A percentile compares a stretch with the other conserved stretches of the same genome.
Evolutionary conservation across 352 stramenopile genomes (phyloP).

Genomic region (Elongisporangium undulatum): DNA sequence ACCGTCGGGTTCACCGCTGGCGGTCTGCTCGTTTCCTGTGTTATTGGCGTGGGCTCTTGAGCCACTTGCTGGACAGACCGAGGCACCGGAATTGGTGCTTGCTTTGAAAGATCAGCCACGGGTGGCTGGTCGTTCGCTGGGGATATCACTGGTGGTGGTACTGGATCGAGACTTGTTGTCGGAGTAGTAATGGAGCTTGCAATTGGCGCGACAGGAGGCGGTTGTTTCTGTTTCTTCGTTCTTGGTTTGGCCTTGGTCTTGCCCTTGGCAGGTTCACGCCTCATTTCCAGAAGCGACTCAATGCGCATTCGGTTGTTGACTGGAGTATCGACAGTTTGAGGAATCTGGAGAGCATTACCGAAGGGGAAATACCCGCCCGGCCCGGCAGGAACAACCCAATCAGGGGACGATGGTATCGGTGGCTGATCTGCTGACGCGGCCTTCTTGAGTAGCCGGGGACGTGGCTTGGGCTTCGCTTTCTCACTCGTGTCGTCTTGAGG

Average conservation of each 20-base stretch:
- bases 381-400: background rate
- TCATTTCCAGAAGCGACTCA: background rate
- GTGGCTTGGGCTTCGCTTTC: background rate
- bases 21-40: background rate
- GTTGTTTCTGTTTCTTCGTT: background rate
- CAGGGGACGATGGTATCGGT: background rate
- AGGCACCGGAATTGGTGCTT: background rate
- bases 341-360: background rate
- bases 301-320: background rate
- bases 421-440: background rate
- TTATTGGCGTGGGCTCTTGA: background rate
- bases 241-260: background rate
- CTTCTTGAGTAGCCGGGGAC: background rate
- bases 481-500: background rate
- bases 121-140: background rate
- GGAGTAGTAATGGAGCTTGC: background rate
- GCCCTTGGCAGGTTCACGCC: background rate
- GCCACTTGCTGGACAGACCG: no score
- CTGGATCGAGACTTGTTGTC: background rate
- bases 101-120: background rate
- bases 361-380: background rate
- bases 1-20: conserved; percentile 40
- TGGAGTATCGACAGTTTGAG: background rate
- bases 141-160: background rate
- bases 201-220: background rate